Conservation (phyloP, 768 basidiomycete genomes). For the Cubamyces sp. region DNA sequence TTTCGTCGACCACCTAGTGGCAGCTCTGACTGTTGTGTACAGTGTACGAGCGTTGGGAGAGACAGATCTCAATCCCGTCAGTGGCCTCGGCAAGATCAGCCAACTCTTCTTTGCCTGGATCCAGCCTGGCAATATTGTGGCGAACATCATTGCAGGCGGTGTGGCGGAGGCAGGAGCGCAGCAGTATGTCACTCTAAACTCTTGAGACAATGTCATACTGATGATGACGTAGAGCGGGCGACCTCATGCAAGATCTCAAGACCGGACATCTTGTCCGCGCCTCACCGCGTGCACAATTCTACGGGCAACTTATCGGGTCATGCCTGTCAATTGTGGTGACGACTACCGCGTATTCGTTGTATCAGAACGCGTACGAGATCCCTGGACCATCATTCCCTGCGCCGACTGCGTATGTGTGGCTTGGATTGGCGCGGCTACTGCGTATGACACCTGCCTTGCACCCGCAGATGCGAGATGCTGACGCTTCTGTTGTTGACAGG, state of each 20-base stretch:
- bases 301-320: conserved; percentile 90
- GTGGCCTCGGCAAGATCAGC: conserved; percentile 92
- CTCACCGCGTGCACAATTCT: conserved; percentile 93
- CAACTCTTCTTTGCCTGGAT: conserved; percentile 94
- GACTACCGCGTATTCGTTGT: conserved; percentile 84
- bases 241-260: conserved; percentile 98
- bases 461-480: conserved; percentile 17
- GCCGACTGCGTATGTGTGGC: conserved; percentile 95
- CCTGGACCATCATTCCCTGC: conserved; percentile 96
- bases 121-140: conserved; percentile 94
- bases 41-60: conserved; percentile 95
- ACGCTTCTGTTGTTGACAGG: conserved; percentile 47
- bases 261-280: conserved; percentile 93
- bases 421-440: conserved; percentile 72
- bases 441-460: conserved; percentile 48
- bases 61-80: conserved; percentile 92
- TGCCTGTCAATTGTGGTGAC: conserved; percentile 88
- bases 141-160: conserved; percentile 95
- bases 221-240: conserved; percentile 70
- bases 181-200: conserved; percentile 57
- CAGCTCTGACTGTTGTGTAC: conserved; percentile 1
- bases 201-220: background rate
- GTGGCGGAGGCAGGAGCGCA: conserved; percentile 96
- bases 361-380: conserved; percentile 84
- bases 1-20: background rate